Percentiles rank a stretch among this genome's conserved stretches.
These are phyloP conservation scores for Penicillium maclennaniae DNA, from an alignment of 495 filamentous ascomycete genomes.

Conservation along the genomic window DNA sequence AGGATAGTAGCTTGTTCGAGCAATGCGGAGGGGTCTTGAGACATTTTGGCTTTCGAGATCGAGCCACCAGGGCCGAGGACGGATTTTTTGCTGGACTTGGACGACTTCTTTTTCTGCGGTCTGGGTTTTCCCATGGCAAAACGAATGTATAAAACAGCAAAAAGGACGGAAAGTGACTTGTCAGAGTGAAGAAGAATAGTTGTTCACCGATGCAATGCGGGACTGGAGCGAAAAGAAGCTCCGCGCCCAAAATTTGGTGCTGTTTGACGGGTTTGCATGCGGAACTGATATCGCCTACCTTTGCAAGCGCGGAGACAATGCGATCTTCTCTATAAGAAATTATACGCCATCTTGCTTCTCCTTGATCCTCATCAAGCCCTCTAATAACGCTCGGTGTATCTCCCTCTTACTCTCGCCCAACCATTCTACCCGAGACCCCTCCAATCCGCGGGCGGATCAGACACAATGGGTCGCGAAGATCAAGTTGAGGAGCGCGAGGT, in stretches of 20 bases:
- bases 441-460: constrained; percentile 32
- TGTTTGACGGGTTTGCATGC: constrained; percentile 50
- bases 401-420: constrained; percentile 1
- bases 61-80: constrained; percentile 43
- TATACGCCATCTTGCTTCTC: background rate
- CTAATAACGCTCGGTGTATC: background rate
- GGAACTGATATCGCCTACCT: constrained; percentile 28
- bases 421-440: constrained; percentile 26
- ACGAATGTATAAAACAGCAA: constrained; percentile 2
- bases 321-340: constrained; percentile 9
- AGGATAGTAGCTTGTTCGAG: constrained; percentile 65
- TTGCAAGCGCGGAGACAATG: constrained; percentile 7
- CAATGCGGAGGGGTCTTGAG: constrained; percentile 48
- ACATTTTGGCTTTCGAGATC: constrained; percentile 45
- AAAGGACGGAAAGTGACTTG: constrained; percentile 1
- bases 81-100: constrained; percentile 44
- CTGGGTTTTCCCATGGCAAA: constrained; percentile 46
- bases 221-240: constrained; percentile 27
- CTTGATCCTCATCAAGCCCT: background rate
- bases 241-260: constrained; percentile 34
- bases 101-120: constrained; percentile 45
- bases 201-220: constrained; percentile 8
- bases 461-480: constrained; percentile 86
- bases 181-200: background rate
- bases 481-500: constrained; percentile 95